Percentiles rank a stretch among this genome's conserved stretches.
Conservation (phyloP, 2,329 filamentous ascomycete species). For the Westerdykella ornata region DNA sequence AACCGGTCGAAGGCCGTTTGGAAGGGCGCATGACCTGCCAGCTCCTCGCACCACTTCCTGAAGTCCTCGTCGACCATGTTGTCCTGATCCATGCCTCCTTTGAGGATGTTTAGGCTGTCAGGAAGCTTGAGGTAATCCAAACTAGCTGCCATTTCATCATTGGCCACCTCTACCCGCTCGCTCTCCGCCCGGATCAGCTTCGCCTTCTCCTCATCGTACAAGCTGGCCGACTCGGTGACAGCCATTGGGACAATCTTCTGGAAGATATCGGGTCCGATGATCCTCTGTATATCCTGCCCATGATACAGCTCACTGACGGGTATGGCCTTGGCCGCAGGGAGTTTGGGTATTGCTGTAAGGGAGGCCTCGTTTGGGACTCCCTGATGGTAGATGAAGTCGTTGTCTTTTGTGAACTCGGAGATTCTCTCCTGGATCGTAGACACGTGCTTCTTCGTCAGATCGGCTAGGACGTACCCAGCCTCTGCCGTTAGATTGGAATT, state of each 20-base stretch:
- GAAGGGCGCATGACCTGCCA: slow-evolving; percentile 79
- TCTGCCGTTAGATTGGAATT: slow-evolving; percentile 81
- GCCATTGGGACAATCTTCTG: slow-evolving; percentile 93
- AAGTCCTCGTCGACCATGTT: slow-evolving; percentile 86
- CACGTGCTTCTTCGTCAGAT: slow-evolving; percentile 76
- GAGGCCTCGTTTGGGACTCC: slow-evolving; percentile 79
- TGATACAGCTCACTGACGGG: slow-evolving; percentile 95
- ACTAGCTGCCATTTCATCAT: slow-evolving; percentile 92
- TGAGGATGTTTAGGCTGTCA: slow-evolving; percentile 80
- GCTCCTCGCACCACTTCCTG: slow-evolving; percentile 85
- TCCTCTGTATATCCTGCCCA: slow-evolving; percentile 92
- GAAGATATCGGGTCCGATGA: slow-evolving; percentile 95
- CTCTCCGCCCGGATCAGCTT: slow-evolving; percentile 91
- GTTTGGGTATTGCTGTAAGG: slow-evolving; percentile 73
- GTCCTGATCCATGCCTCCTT: slow-evolving; percentile 87
- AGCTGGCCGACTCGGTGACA: slow-evolving; percentile 90
- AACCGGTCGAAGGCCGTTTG: slow-evolving; percentile 71
- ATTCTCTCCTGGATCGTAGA: slow-evolving; percentile 76
- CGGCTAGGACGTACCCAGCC: slow-evolving; percentile 64
- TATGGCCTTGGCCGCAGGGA: slow-evolving; percentile 93
- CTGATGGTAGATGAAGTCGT: slow-evolving; percentile 98
- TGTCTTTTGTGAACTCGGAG: slow-evolving; percentile 73
- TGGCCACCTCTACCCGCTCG: slow-evolving; percentile 85
- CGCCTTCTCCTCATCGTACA: slow-evolving; percentile 98
- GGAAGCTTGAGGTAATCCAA: slow-evolving; percentile 89